Conservation (phyloP, 2,329 filamentous ascomycete species). For the Aspergillus flavus region DNA sequence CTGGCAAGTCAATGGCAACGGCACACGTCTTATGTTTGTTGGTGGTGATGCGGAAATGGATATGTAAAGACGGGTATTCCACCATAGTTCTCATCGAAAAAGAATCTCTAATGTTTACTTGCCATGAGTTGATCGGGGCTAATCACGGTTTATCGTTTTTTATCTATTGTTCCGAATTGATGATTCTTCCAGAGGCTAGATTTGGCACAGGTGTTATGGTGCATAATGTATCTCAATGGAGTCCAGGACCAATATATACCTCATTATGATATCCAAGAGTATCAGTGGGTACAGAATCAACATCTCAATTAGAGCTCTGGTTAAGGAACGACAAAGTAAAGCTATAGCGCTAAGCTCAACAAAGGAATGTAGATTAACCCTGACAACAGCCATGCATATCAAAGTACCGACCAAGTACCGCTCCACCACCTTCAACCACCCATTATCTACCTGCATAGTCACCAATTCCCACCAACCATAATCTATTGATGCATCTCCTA, state of each 20-base stretch:
- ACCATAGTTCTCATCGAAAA: constrained; percentile 7
- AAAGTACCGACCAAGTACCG: background rate
- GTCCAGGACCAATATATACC: constrained; percentile 9
- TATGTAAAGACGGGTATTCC: constrained; percentile 28
- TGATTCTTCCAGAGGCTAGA: constrained; percentile 5
- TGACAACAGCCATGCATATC: background rate
- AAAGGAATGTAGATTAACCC: background rate
- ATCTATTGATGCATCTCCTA: constrained; percentile 14
- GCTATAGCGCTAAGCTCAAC: background rate
- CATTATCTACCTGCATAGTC: background rate
- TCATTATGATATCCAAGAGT: background rate
- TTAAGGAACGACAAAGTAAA: background rate
- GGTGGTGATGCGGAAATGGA: constrained; percentile 60
- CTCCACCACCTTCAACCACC: background rate
- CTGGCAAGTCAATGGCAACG: constrained; percentile 76
- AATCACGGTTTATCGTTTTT: background rate
- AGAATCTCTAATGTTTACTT: constrained; percentile 6
- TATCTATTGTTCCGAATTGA: background rate
- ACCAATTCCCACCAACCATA: background rate
- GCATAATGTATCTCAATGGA: constrained; percentile 2
- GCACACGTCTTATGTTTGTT: constrained; percentile 71
- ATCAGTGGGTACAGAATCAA: background rate
- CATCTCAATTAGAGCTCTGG: background rate
- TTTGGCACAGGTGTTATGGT: constrained; percentile 9
- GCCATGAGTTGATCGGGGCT: constrained; percentile 2